Conservation (phyloP, 495 filamentous ascomycete species). For the Jackrogersella minutella region DNA sequence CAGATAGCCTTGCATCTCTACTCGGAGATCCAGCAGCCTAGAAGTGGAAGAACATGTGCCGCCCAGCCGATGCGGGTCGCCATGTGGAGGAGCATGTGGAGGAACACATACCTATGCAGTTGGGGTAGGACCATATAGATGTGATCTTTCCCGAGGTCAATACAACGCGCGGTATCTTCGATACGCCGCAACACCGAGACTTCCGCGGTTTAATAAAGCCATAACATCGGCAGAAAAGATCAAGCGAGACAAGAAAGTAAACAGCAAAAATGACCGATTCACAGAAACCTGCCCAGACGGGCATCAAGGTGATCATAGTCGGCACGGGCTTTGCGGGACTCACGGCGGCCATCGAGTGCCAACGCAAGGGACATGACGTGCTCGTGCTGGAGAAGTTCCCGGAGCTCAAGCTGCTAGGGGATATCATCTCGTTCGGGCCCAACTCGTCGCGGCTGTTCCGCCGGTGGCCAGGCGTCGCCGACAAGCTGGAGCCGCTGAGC, state of each 20-base stretch:
- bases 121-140: background rate
- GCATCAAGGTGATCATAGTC: slow-evolving; percentile 66
- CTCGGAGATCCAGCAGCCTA: background rate
- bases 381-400: slow-evolving; percentile 60
- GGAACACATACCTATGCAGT: slow-evolving; percentile 4
- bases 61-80: background rate
- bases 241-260: background rate
- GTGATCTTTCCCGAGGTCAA: slow-evolving; percentile 14
- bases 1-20: slow-evolving; percentile 13
- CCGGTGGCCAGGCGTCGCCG: slow-evolving; percentile 58
- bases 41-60: slow-evolving; percentile 26
- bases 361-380: slow-evolving; percentile 68
- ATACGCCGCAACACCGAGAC: background rate
- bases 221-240: background rate
- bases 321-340: slow-evolving; percentile 69
- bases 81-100: slow-evolving; percentile 15
- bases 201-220: slow-evolving; percentile 11
- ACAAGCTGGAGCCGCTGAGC: slow-evolving; percentile 58
- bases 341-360: slow-evolving; percentile 68
- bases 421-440: slow-evolving; percentile 62
- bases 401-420: slow-evolving; percentile 57
- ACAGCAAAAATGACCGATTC: slow-evolving; percentile 36
- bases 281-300: slow-evolving; percentile 42
- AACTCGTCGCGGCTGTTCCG: slow-evolving; percentile 57
- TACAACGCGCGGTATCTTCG: background rate